Conservation (phyloP, 805 yeast genomes). For the Scheffersomyces stipitis region DNA sequence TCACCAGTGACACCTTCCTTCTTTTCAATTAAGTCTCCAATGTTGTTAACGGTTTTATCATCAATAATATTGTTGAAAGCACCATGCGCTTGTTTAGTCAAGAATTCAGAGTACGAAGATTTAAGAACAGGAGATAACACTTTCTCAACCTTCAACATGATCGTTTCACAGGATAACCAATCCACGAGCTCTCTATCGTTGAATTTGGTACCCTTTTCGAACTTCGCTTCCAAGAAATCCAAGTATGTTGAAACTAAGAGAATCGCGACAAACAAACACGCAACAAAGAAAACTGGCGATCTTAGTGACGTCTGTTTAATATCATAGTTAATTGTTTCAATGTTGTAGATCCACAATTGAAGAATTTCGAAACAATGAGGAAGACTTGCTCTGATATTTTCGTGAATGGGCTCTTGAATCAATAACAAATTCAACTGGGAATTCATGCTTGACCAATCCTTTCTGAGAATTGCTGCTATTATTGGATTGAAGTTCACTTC, state of each 20-base stretch:
- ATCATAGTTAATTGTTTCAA: constrained; percentile 53
- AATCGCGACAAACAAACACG: constrained; percentile 65
- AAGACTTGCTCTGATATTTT: constrained; percentile 19
- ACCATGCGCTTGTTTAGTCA: constrained; percentile 59
- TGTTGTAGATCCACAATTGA: constrained; percentile 70
- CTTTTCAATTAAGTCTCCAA: constrained; percentile 8
- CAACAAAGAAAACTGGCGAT: constrained; percentile 74
- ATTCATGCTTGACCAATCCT: constrained; percentile 72
- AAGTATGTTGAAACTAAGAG: constrained; percentile 64
- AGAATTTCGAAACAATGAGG: constrained; percentile 51
- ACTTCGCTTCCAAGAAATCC: constrained; percentile 48
- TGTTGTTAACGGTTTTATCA: constrained; percentile 7
- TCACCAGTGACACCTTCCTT: constrained; percentile 1
- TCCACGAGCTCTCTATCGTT: constrained; percentile 15
- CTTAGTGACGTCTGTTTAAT: constrained; percentile 66
- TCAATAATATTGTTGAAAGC: constrained; percentile 42
- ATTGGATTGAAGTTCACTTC: constrained; percentile 63
- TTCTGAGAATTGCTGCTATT: constrained; percentile 57
- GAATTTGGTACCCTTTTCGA: constrained; percentile 15
- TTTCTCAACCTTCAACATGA: constrained; percentile 60
- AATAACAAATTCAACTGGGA: constrained; percentile 42
- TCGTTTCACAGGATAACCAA: constrained; percentile 64
- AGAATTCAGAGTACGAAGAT: constrained; percentile 54
- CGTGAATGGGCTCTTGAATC: constrained; percentile 65
- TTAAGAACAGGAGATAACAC: constrained; percentile 54